Evolutionary conservation across 1,139 yeast genomes (phyloP).

Genomic region (Sugiyamaella novakii): DNA sequence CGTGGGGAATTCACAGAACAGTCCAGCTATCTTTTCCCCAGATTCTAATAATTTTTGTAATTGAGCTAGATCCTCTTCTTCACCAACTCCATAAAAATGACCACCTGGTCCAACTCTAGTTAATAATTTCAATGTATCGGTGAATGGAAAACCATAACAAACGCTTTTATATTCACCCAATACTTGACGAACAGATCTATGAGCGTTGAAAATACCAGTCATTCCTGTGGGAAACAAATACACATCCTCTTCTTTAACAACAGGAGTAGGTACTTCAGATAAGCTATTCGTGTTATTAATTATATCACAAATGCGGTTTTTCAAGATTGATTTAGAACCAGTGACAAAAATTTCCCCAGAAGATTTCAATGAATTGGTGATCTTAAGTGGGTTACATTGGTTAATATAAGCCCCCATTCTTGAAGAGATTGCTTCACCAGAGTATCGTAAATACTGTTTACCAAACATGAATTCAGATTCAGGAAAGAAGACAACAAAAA

Average conservation of each 20-base stretch:
- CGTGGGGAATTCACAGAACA: conserved; percentile 93
- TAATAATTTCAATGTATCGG: conserved; percentile 83
- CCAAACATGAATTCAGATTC: conserved; percentile 59
- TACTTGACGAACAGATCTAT: conserved; percentile 59
- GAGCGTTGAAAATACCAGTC: conserved; percentile 88
- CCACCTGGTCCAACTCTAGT: conserved; percentile 84
- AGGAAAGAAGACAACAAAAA: conserved; percentile 78
- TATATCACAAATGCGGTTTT: conserved; percentile 72
- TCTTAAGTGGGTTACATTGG: conserved; percentile 1
- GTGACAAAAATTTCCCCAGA: conserved; percentile 50
- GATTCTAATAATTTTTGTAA: conserved; percentile 61
- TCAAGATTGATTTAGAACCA: conserved; percentile 73
- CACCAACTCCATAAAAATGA: conserved; percentile 82
- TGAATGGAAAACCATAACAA: conserved; percentile 94
- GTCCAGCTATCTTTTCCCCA: conserved; percentile 66
- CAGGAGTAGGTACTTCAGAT: conserved; percentile 38
- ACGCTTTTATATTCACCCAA: conserved; percentile 58
- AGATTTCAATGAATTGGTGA: background rate
- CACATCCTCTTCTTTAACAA: conserved; percentile 62
- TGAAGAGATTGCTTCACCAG: conserved; percentile 93
- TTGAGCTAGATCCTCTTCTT: conserved; percentile 65
- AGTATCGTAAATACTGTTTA: conserved; percentile 92
- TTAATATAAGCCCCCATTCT: conserved; percentile 13
- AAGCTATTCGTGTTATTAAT: conserved; percentile 47
- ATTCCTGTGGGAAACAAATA: conserved; percentile 87